Conservation (phyloP, 768 basidiomycete genomes). For the Ephemerocybe angulata region DNA sequence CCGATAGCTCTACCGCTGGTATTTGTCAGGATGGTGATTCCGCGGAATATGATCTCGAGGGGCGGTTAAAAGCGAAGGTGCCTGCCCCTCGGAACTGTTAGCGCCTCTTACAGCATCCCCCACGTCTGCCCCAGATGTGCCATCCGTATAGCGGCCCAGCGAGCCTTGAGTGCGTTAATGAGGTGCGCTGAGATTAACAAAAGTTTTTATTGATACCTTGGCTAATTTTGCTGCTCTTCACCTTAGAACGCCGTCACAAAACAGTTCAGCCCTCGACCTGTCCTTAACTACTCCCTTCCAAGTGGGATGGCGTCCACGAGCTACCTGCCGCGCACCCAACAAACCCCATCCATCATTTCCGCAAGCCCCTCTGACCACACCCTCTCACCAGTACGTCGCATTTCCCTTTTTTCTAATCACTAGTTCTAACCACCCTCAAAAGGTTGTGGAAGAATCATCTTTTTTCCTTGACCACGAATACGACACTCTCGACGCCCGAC, state of each 20-base stretch:
- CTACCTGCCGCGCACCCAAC: background rate
- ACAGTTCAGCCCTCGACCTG: background rate
- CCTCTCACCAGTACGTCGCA: background rate
- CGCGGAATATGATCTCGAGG: background rate
- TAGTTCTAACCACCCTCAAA: background rate
- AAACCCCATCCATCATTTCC: background rate
- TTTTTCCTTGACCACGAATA: constrained; percentile 3
- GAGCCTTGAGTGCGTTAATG: background rate
- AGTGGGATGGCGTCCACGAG: background rate
- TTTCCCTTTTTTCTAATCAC: background rate
- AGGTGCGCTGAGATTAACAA: background rate
- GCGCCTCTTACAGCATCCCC: background rate
- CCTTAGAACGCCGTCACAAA: background rate
- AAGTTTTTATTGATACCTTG: background rate
- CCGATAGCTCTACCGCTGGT: background rate
- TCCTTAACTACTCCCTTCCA: constrained; percentile 1
- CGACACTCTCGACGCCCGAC: background rate
- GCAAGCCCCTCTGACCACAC: background rate
- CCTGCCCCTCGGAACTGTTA: background rate
- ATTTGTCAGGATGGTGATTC: constrained; percentile 5
- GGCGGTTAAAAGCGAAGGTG: background rate
- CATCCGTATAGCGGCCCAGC: constrained; percentile 1
- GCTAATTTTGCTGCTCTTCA: background rate
- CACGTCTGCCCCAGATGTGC: background rate
- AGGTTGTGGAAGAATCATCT: constrained; percentile 1